Base-by-base conservation (phyloP, 768 basidiomycete genomes). In the Collybiopsis confluens region DNA sequence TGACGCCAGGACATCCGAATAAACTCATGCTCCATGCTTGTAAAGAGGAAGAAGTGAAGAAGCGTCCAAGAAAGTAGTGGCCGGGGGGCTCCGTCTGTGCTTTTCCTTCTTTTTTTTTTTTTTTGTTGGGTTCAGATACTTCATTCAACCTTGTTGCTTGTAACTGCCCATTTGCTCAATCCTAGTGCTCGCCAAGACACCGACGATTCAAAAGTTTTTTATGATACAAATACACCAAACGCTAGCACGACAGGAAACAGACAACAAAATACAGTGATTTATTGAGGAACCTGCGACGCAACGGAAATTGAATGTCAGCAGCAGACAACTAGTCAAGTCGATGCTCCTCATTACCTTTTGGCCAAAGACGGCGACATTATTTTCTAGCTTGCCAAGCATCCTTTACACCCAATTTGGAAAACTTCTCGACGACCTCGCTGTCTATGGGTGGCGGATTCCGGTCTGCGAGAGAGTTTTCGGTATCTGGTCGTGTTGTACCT, bases 31-130 rank as follows among this genome's bases (percentile, higher is more conserved):
- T 93, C 60, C 90, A 92, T 63, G 83, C 85, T 20, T 88, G 86
- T 74, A 91, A 90, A 68, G 89, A 92, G 47, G 90, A 92, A 20
- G 90, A 92, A 68, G 87, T 92, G 52, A 89, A 81, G 70, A 87
- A 86, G 73, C 68, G 77, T 55, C 68, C 72, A n/a, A 68, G 73
- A 59, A 76, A 74, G 63, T 71, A 73, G 62, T 49, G 5, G 35
- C 30, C 16, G 30, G 45, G n/a, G 27, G 27, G 27, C 16, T 46
- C 27, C 27, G n/a, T 35, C 11, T 35, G 33, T 33, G 33, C 33
- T 7, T 33, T 21, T 43, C 42, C n/a, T 46, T 30, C 21, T 27
- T 21, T 42, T 45, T 4, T n/a, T 21, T 18, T 38, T 27, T 18
- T 24, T 18, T 4, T 20, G 2, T 33, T 7, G 10, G 16, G 9